These are phyloP conservation scores for Alternaria gaisen DNA, from an alignment of 2,329 filamentous ascomycete genomes.

Conservation along the genomic window DNA sequence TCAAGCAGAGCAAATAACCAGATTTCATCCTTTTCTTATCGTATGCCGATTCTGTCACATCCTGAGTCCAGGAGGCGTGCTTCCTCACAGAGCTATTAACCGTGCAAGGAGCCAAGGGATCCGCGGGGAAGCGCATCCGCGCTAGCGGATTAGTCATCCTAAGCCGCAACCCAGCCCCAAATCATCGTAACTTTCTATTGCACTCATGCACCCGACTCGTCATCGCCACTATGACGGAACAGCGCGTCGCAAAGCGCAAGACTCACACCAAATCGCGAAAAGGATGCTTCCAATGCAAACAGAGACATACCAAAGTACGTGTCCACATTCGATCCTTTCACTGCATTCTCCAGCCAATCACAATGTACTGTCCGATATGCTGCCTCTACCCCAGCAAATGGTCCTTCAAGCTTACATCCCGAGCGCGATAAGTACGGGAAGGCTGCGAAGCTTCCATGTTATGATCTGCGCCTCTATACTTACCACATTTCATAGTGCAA, in stretches of 20 bases:
- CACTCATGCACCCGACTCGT: neutral
- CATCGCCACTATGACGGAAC: slow-evolving; percentile 24
- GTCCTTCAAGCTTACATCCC: neutral
- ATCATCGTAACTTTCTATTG: slow-evolving; percentile 4
- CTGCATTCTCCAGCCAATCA: slow-evolving; percentile 18
- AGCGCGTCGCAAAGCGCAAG: slow-evolving; percentile 40
- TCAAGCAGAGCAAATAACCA: neutral
- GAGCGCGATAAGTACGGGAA: neutral
- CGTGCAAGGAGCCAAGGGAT: neutral
- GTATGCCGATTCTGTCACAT: neutral
- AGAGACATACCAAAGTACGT: slow-evolving; percentile 44
- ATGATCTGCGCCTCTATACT: neutral
- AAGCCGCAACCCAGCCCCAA: slow-evolving; percentile 1
- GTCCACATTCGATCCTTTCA: neutral
- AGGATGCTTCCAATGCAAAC: slow-evolving; percentile 45
- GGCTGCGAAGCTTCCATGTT: neutral
- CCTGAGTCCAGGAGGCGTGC: neutral
- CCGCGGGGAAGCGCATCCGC: neutral
- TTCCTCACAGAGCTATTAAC: neutral
- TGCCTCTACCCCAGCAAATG: neutral
- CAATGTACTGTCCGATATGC: neutral
- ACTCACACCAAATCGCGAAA: slow-evolving; percentile 45
- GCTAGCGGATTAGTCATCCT: slow-evolving; percentile 7
- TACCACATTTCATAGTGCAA: slow-evolving; percentile 36
- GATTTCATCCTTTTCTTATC: neutral